Evolutionary conservation across 352 stramenopile genomes (phyloP).

Genomic region (Pythium rishiriense): DNA sequence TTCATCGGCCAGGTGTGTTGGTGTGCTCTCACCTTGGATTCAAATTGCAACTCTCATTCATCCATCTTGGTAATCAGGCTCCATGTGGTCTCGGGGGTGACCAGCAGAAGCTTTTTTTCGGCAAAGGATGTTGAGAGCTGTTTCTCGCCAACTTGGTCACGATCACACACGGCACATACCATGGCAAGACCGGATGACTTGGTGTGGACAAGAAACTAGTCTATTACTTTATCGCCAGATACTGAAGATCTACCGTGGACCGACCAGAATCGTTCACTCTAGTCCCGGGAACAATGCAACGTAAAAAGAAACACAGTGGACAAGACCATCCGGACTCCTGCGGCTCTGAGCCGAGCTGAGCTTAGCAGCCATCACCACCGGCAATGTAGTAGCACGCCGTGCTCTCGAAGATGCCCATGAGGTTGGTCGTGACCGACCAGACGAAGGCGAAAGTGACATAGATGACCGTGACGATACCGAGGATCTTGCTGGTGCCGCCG

Average conservation of each 20-base stretch:
- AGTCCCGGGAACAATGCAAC: neutral
- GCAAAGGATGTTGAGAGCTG: too few relatives aligned
- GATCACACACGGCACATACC: too few relatives aligned
- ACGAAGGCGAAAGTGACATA: conserved; percentile 34
- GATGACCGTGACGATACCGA: conserved; percentile 29
- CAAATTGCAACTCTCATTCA: too few relatives aligned
- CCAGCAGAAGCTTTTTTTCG: too few relatives aligned
- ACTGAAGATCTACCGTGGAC: neutral
- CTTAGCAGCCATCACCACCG: conserved; percentile 38
- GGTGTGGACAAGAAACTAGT: neutral
- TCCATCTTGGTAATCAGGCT: too few relatives aligned
- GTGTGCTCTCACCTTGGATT: too few relatives aligned
- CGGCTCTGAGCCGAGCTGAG: neutral
- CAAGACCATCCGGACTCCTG: neutral
- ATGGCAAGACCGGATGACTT: too few relatives aligned
- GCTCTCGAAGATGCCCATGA: conserved; percentile 42
- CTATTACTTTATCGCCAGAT: neutral
- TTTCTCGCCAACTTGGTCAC: too few relatives aligned
- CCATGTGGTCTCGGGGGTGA: too few relatives aligned
- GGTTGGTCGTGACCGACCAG: conserved; percentile 36
- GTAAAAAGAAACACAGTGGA: neutral
- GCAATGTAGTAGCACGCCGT: conserved; percentile 39
- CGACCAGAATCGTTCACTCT: neutral
- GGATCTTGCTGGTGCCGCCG: conserved; percentile 27
- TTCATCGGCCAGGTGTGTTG: too few relatives aligned